Percentiles rank a stretch among this genome's conserved stretches.
Conservation (phyloP, 2,329 filamentous ascomycete species). For the Elsinoe batatas region DNA sequence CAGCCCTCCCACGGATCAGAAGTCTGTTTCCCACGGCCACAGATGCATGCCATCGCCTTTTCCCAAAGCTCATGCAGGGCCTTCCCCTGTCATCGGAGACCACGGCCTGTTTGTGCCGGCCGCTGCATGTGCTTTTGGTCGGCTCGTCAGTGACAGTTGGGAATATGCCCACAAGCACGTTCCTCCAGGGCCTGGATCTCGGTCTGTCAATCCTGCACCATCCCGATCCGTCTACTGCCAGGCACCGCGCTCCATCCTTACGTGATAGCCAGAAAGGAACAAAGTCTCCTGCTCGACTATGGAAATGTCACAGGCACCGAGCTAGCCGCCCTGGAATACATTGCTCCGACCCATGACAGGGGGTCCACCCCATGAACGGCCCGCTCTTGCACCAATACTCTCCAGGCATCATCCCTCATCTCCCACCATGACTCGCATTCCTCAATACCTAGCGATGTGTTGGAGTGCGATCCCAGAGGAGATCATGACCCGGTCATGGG, state of each 20-base stretch:
- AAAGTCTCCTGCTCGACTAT: not conserved
- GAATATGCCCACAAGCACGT: constrained; percentile 1
- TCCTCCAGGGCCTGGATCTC: constrained; percentile 4
- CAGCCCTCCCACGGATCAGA: constrained; percentile 4
- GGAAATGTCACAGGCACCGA: not conserved
- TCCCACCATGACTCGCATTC: constrained; percentile 10
- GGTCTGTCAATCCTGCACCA: constrained; percentile 12
- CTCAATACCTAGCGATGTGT: constrained; percentile 3
- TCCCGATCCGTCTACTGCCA: constrained; percentile 3
- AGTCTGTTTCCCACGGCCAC: not conserved
- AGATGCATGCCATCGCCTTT: constrained; percentile 1
- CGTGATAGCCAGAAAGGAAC: not conserved
- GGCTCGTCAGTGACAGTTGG: constrained; percentile 8
- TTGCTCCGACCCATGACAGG: not conserved
- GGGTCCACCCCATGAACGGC: not conserved
- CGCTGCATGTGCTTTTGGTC: not conserved
- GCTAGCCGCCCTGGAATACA: not conserved
- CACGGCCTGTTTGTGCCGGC: not conserved
- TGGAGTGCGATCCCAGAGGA: constrained; percentile 4
- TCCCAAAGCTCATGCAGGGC: constrained; percentile 3
- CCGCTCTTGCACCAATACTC: not conserved
- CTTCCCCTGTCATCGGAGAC: not conserved
- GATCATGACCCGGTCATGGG: constrained; percentile 10
- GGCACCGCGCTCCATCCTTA: not conserved
- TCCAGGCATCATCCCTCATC: not conserved